These are phyloP conservation scores for Alternaria brassicicola DNA, from an alignment of 2,329 filamentous ascomycete species.

Conservation along the genomic window DNA sequence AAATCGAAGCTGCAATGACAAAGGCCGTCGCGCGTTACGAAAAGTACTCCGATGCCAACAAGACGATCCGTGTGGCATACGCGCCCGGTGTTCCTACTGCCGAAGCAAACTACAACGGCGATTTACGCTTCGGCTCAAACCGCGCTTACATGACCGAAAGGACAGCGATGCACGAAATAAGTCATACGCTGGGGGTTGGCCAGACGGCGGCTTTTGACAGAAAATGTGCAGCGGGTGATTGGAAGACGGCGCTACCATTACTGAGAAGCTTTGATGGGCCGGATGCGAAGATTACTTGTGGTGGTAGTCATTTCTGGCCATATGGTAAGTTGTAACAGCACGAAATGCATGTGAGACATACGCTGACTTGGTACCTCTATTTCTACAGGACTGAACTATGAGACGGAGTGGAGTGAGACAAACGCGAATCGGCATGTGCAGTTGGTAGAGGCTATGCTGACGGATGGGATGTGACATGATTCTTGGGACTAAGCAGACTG, in stretches of 20 bases:
- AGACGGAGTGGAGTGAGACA: slow-evolving; percentile 45
- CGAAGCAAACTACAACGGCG: slow-evolving; percentile 45
- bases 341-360: background rate
- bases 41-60: slow-evolving; percentile 30
- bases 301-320: slow-evolving; percentile 43
- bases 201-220: slow-evolving; percentile 40
- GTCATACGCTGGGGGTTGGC: slow-evolving; percentile 43
- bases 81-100: slow-evolving; percentile 42
- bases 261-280: slow-evolving; percentile 39
- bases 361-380: background rate
- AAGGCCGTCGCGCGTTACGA: slow-evolving; percentile 38
- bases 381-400: slow-evolving; percentile 36
- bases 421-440: slow-evolving; percentile 44
- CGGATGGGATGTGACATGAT: slow-evolving; percentile 35
- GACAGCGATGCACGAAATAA: slow-evolving; percentile 46
- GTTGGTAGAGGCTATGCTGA: slow-evolving; percentile 43
- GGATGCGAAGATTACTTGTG: slow-evolving; percentile 42
- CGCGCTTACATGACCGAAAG: slow-evolving; percentile 44
- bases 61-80: slow-evolving; percentile 39
- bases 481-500: background rate
- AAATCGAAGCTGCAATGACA: slow-evolving; percentile 42
- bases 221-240: slow-evolving; percentile 39
- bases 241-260: slow-evolving; percentile 42
- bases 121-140: slow-evolving; percentile 43
- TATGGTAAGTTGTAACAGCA: slow-evolving; percentile 21